Evolutionary conservation across 371 early-diverging fungal species (phyloP).

Genomic region (Apophysomyces elegans): DNA sequence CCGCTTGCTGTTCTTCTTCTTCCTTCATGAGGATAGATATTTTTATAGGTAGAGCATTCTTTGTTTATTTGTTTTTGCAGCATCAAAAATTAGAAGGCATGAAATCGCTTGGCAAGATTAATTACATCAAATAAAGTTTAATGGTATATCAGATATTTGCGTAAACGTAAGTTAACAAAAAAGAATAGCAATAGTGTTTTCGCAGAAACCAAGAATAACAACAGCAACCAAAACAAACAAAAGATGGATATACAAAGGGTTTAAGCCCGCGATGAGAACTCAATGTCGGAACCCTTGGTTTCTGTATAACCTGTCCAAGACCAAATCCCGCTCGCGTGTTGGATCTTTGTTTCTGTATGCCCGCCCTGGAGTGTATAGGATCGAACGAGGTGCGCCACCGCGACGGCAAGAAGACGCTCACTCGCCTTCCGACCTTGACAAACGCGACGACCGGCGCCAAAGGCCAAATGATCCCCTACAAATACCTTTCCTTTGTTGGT

Average conservation of each 20-base stretch:
- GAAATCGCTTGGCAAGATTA: too few species aligned
- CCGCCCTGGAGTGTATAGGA: slow-evolving; percentile 17
- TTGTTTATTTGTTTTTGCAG: too few species aligned
- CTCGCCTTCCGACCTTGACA: slow-evolving; percentile 19
- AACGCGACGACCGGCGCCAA: slow-evolving; percentile 23
- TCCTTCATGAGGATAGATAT: too few species aligned
- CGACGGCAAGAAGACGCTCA: slow-evolving; percentile 12
- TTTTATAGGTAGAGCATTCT: too few species aligned
- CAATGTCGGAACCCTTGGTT: slow-evolving; percentile 21
- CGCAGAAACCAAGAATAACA: background rate
- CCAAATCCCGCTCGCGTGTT: slow-evolving; percentile 20
- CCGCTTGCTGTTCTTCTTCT: too few species aligned
- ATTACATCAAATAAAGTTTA: too few species aligned
- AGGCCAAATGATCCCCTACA: slow-evolving; percentile 19
- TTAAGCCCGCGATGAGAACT: slow-evolving; percentile 13
- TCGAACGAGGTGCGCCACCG: background rate
- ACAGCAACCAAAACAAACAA: background rate
- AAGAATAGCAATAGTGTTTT: too few species aligned
- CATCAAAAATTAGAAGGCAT: too few species aligned
- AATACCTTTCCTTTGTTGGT: slow-evolving; percentile 6
- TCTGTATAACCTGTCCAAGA: slow-evolving; percentile 25
- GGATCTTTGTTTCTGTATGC: slow-evolving; percentile 1
- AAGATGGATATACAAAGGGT: background rate
- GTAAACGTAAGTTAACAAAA: too few species aligned
- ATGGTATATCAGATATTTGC: too few species aligned